These are phyloP conservation scores for Lupinus albus DNA, from an alignment of 306 rosid species.

Conservation along the genomic window DNA sequence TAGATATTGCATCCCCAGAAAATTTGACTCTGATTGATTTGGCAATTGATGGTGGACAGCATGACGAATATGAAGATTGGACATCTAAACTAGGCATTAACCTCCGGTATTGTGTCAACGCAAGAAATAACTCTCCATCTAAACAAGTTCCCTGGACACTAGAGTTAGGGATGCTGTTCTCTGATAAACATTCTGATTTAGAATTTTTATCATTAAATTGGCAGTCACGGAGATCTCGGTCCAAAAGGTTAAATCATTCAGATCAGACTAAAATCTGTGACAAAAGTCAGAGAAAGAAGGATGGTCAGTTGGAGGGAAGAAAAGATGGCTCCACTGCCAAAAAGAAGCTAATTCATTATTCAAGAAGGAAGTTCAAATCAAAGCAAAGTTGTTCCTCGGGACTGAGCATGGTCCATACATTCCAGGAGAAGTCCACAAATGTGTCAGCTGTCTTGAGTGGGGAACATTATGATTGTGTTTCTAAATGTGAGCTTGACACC, in stretches of 20 bases:
- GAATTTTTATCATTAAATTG: slow-evolving; percentile 58
- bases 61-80: slow-evolving; percentile 76
- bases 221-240: slow-evolving; percentile 73
- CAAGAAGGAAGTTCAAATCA: slow-evolving; percentile 72
- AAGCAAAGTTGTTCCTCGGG: slow-evolving; percentile 50
- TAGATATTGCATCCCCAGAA: slow-evolving; percentile 76
- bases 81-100: slow-evolving; percentile 87
- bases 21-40: slow-evolving; percentile 85
- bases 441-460: slow-evolving; percentile 38
- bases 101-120: slow-evolving; percentile 70
- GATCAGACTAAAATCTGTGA: slow-evolving; percentile 46
- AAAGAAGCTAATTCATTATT: slow-evolving; percentile 71
- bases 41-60: slow-evolving; percentile 76
- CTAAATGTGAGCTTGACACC: slow-evolving; percentile 37
- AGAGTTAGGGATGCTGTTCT: slow-evolving; percentile 60
- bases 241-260: slow-evolving; percentile 58
- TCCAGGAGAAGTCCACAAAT: slow-evolving; percentile 38
- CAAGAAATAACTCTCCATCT: slow-evolving; percentile 69
- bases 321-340: slow-evolving; percentile 36
- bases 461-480: slow-evolving; percentile 42
- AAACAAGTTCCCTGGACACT: slow-evolving; percentile 71
- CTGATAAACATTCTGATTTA: slow-evolving; percentile 48
- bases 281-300: slow-evolving; percentile 50
- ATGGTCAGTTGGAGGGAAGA: slow-evolving; percentile 44
- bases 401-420: slow-evolving; percentile 38